These are phyloP conservation scores for Ricinus communis DNA, from an alignment of 345 rosid species.

Conservation along the genomic window DNA sequence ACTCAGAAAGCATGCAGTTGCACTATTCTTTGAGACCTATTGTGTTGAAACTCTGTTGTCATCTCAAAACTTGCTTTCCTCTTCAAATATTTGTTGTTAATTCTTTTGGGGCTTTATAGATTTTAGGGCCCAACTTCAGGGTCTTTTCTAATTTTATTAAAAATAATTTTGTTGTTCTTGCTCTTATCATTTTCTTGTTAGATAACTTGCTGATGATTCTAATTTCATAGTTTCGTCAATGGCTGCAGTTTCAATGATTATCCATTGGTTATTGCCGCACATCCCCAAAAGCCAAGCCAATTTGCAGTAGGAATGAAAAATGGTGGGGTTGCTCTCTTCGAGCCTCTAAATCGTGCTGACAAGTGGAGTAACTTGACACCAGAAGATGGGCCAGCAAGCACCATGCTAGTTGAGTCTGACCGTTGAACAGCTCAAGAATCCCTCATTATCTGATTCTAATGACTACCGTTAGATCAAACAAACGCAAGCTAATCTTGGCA, in stretches of 20 bases:
- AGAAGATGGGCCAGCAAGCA: slow-evolving; percentile 8
- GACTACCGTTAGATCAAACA: background rate
- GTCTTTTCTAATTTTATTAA: no score
- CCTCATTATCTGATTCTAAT: background rate
- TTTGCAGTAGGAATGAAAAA: slow-evolving; percentile 40
- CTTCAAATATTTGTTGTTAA: no score
- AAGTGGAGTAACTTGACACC: slow-evolving; percentile 23
- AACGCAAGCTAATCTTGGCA: background rate
- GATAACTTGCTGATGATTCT: background rate
- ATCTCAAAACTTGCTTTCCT: no score
- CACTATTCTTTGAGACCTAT: background rate
- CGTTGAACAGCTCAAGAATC: no score
- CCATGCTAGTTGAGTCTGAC: no score
- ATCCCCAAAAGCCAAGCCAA: slow-evolving; percentile 44
- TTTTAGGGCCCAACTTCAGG: no score
- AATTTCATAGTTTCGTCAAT: background rate
- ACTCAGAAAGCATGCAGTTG: no score
- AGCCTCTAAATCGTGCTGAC: slow-evolving; percentile 30
- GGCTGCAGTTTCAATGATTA: slow-evolving; percentile 30
- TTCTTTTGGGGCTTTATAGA: no score
- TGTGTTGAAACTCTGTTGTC: no score
- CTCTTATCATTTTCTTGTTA: no score
- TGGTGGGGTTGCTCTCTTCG: slow-evolving; percentile 38
- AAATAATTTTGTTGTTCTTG: no score
- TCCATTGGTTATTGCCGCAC: slow-evolving; percentile 35